Conservation (phyloP, 345 rosid species). For the Ceriops tagal region DNA sequence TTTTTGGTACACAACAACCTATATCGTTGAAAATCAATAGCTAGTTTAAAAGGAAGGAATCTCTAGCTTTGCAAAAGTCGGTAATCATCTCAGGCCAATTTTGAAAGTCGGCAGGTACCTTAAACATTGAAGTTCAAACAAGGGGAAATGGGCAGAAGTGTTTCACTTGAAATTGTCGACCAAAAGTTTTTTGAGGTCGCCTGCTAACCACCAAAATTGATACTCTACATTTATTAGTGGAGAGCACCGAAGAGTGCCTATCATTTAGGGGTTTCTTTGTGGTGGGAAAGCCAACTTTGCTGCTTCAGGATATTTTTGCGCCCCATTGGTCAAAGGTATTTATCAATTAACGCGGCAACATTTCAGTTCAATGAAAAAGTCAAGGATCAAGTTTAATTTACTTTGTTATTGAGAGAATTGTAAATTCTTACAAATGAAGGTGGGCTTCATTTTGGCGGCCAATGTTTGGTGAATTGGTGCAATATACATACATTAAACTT, state of each 20-base stretch:
- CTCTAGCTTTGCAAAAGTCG: slow-evolving; percentile 8
- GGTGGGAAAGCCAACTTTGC: slow-evolving; percentile 16
- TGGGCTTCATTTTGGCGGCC: no score
- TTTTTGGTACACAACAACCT: neutral
- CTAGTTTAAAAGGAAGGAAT: slow-evolving; percentile 2
- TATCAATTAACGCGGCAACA: slow-evolving; percentile 10
- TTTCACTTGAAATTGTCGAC: slow-evolving; percentile 28
- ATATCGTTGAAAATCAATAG: neutral
- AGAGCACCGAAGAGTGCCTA: slow-evolving; percentile 20
- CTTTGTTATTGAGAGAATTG: neutral
- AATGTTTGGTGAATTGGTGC: no score
- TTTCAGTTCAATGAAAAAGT: slow-evolving; percentile 24
- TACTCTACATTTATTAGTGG: slow-evolving; percentile 27
- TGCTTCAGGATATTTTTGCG: neutral
- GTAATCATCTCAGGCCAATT: slow-evolving; percentile 19
- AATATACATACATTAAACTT: no score
- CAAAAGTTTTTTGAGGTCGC: slow-evolving; percentile 10
- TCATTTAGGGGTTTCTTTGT: slow-evolving; percentile 19
- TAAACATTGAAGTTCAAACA: slow-evolving; percentile 9
- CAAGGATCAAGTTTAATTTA: slow-evolving; percentile 3
- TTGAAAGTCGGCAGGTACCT: slow-evolving; percentile 11
- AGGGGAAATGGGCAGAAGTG: slow-evolving; percentile 17
- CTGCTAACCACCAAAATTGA: slow-evolving; percentile 21
- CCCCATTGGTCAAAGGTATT: neutral
- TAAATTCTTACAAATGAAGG: neutral